phyloP scores from a whole-genome alignment of 805 yeast genomes.

The Spencermartinsiella europaea region DNA sequence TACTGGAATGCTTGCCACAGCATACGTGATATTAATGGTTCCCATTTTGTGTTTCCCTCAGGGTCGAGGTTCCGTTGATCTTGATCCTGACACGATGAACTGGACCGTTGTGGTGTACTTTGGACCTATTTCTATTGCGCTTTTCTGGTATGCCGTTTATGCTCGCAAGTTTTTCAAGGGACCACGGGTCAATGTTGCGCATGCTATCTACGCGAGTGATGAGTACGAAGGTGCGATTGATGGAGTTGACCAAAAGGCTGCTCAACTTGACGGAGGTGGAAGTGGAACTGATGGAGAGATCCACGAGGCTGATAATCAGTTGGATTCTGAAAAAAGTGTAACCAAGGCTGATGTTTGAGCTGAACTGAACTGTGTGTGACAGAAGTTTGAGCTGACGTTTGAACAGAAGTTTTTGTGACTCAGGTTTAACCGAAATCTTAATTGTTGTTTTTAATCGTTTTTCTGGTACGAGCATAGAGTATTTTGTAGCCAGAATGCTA shows the following conservation, averaged over 20 bases:
- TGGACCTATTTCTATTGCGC: conserved; percentile 52
- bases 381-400: too few relatives aligned
- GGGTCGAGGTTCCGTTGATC: conserved; percentile 37
- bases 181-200: conserved; percentile 50
- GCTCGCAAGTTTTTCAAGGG: conserved; percentile 60
- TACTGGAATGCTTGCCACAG: conserved; percentile 44
- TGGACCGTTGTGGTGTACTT: conserved; percentile 61
- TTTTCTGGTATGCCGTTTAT: conserved; percentile 45
- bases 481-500: too few relatives aligned
- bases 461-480: too few relatives aligned
- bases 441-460: too few relatives aligned
- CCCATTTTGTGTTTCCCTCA: conserved; percentile 59
- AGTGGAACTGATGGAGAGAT: background rate
- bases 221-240: background rate
- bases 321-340: background rate
- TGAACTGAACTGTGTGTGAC: too few relatives aligned
- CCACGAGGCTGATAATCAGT: background rate
- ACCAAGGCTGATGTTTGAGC: too few relatives aligned
- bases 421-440: too few relatives aligned
- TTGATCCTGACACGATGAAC: conserved; percentile 45
- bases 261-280: background rate
- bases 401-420: too few relatives aligned
- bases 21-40: conserved; percentile 50
- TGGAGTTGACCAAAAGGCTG: too few relatives aligned
- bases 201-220: conserved; percentile 21